A percentile compares a stretch with the other conserved stretches of the same genome.
Evolutionary conservation across 305 asterid species (phyloP).

Genomic region (Rubia tinctorum): DNA sequence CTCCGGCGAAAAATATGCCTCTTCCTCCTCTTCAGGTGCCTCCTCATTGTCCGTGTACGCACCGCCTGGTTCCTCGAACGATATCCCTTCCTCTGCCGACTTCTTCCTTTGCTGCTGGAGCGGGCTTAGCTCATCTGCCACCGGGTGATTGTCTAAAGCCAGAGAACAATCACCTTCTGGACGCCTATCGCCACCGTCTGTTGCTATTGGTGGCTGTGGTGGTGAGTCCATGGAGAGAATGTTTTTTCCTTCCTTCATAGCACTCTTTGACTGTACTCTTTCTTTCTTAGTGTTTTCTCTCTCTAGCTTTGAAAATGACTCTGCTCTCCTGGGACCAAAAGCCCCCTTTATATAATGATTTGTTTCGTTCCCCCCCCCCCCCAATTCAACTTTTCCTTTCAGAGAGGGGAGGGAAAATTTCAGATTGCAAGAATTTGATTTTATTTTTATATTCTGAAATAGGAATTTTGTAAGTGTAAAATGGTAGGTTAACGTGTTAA

Average conservation of each 20-base stretch:
- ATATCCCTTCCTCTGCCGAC: too few relatives aligned
- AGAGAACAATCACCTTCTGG: too few relatives aligned
- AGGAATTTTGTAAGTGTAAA: too few relatives aligned
- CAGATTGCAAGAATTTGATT: background rate
- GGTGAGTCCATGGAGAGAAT: background rate
- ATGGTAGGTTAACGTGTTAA: too few relatives aligned
- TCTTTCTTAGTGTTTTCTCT: background rate
- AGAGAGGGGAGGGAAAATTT: background rate
- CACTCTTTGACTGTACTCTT: background rate
- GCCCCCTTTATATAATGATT: background rate
- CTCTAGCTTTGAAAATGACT: background rate
- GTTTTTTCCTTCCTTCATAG: background rate
- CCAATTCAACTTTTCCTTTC: background rate
- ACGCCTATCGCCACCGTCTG: background rate
- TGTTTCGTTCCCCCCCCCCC: background rate
- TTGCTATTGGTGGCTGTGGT: background rate
- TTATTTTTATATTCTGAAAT: too few relatives aligned
- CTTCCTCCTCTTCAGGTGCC: slow-evolving; percentile 26
- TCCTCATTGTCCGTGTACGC: slow-evolving; percentile 13
- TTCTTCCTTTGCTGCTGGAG: too few relatives aligned
- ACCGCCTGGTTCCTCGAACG: too few relatives aligned
- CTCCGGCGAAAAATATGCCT: slow-evolving; percentile 26
- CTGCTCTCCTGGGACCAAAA: background rate
- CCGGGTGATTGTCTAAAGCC: background rate
- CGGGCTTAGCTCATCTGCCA: background rate